Evolutionary conservation across 108 stramenopile species (phyloP).

Genomic region (Pseudonitzschia pungens): DNA sequence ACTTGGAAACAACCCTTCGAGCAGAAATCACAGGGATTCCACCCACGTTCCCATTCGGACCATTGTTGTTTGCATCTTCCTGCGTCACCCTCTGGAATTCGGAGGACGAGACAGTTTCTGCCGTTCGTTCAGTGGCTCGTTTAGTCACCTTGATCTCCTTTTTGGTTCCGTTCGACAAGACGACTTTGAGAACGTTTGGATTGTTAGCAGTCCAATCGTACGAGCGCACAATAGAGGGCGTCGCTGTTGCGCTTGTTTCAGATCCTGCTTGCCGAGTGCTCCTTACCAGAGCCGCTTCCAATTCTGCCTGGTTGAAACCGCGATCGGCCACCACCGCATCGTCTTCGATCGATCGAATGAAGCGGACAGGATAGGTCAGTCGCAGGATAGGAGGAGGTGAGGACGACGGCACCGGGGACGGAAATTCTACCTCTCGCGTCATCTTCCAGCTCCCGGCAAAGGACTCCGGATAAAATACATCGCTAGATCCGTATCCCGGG

Average conservation of each 20-base stretch:
- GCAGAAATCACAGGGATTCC: slow-evolving; percentile 70
- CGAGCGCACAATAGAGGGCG: slow-evolving; percentile 37
- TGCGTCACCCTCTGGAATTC: slow-evolving; percentile 70
- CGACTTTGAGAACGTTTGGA: slow-evolving; percentile 66
- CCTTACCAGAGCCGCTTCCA: slow-evolving; percentile 36
- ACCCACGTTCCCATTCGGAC: neutral
- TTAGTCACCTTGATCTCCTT: slow-evolving; percentile 85
- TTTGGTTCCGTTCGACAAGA: slow-evolving; percentile 50
- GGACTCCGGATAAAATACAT: slow-evolving; percentile 69
- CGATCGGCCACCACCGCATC: slow-evolving; percentile 70
- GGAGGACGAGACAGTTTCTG: slow-evolving; percentile 47
- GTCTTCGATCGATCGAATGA: slow-evolving; percentile 49
- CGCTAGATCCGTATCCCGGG: slow-evolving; percentile 73
- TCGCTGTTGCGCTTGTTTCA: neutral
- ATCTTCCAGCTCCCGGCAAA: slow-evolving; percentile 62
- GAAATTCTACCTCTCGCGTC: slow-evolving; percentile 49
- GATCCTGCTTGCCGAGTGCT: neutral
- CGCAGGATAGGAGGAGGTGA: slow-evolving; percentile 14
- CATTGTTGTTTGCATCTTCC: slow-evolving; percentile 15
- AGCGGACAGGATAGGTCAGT: slow-evolving; percentile 59
- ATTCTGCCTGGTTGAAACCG: slow-evolving; percentile 65
- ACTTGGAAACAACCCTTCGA: slow-evolving; percentile 71
- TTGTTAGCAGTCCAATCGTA: slow-evolving; percentile 62
- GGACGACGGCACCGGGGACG: slow-evolving; percentile 7
- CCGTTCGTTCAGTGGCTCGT: slow-evolving; percentile 56